phyloP scores from a whole-genome alignment of 2,329 filamentous ascomycete genomes.

The Chaetomiaceae sp. region DNA sequence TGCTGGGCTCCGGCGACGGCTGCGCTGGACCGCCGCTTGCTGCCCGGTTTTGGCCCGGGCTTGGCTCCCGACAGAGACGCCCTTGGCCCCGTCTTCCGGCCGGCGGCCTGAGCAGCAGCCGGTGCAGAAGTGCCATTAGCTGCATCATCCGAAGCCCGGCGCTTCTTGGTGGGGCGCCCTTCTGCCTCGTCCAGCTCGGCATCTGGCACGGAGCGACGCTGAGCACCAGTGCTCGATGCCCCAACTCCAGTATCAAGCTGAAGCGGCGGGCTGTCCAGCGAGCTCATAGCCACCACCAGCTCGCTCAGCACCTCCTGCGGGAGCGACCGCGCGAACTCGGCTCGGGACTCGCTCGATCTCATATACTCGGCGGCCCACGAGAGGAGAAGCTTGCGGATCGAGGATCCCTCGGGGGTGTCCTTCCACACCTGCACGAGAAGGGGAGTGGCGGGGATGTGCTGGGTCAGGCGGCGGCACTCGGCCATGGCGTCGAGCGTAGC shows the following conservation, averaged over 20 bases:
- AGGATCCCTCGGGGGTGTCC: conserved; percentile 57
- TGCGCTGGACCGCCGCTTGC: conserved; percentile 31
- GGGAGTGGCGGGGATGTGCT: conserved; percentile 53
- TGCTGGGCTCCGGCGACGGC: conserved; percentile 28
- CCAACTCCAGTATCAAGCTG: conserved; percentile 27
- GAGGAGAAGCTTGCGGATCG: conserved; percentile 54
- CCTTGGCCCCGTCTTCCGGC: conserved; percentile 29
- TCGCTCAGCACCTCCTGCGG: conserved; percentile 60
- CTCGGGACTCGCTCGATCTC: conserved; percentile 50
- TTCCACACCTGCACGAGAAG: conserved; percentile 59
- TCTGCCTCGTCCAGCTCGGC: conserved; percentile 35
- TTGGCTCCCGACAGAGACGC: conserved; percentile 31
- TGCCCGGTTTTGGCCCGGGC: conserved; percentile 27
- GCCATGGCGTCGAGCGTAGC: conserved; percentile 53
- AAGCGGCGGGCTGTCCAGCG: conserved; percentile 41
- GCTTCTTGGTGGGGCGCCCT: conserved; percentile 37
- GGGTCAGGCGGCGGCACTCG: conserved; percentile 49
- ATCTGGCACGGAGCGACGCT: conserved; percentile 30
- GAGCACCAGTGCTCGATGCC: conserved; percentile 16
- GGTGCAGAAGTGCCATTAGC: conserved; percentile 21
- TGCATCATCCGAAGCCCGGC: conserved; percentile 38
- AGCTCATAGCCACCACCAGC: conserved; percentile 59
- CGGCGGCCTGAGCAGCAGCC: conserved; percentile 16
- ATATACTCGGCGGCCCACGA: conserved; percentile 63
- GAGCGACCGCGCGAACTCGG: conserved; percentile 56